Conservation (phyloP, 1,139 yeast species). For the Suhomyces choctaworum region DNA sequence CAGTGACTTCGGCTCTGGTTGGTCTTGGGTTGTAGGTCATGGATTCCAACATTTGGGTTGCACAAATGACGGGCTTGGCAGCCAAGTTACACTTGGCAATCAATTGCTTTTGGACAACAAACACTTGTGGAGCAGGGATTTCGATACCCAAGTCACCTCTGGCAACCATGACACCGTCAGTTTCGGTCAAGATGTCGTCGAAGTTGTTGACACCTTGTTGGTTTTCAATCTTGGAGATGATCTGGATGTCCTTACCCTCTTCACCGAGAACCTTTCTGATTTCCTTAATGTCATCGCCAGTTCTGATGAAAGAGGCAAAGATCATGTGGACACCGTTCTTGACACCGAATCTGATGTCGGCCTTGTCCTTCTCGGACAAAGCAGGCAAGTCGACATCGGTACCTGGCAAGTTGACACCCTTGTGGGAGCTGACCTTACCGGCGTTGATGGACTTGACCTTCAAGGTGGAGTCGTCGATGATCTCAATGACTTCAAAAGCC, state of each 20-base stretch:
- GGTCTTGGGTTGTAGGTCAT: constrained; percentile 99
- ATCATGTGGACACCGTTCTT: constrained; percentile 96
- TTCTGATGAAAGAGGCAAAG: constrained; percentile 97
- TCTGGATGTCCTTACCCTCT: constrained; percentile 94
- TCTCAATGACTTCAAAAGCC: constrained; percentile 87
- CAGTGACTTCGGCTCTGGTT: constrained; percentile 99
- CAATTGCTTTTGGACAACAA: constrained; percentile 97
- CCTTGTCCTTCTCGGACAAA: constrained; percentile 91
- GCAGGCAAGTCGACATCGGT: constrained; percentile 99
- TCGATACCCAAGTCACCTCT: constrained; percentile 99
- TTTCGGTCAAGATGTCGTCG: constrained; percentile 88
- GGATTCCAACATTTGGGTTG: constrained; percentile 99
- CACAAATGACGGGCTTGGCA: constrained; percentile 99
- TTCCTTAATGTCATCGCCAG: constrained; percentile 84
- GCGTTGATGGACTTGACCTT: constrained; percentile 88
- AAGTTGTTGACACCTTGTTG: constrained; percentile 99
- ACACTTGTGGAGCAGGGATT: constrained; percentile 98
- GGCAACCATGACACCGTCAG: constrained; percentile 99
- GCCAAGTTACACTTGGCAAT: constrained; percentile 99
- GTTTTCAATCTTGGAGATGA: constrained; percentile 96
- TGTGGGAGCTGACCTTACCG: constrained; percentile 94
- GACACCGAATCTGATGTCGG: constrained; percentile 91
- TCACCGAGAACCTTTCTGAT: constrained; percentile 95
- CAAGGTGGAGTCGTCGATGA: constrained; percentile 75
- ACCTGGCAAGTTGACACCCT: constrained; percentile 99